Percentiles rank a stretch among this genome's conserved stretches.
Conservation (phyloP, 306 rosid species). For the Prunus salicina region DNA sequence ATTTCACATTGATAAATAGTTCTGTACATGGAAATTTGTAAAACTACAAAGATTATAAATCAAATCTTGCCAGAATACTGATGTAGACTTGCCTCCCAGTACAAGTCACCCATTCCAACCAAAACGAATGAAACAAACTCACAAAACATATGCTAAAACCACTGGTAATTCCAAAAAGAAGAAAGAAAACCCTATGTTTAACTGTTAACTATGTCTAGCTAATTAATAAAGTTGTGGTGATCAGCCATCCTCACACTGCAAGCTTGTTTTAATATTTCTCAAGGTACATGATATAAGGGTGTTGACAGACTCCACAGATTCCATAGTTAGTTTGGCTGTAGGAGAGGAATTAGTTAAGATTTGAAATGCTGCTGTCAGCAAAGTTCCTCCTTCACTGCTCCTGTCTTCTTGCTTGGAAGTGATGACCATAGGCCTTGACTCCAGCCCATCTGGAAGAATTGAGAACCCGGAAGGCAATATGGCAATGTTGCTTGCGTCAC, state of each 20-base stretch:
- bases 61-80: not conserved
- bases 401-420: constrained; percentile 67
- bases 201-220: constrained; percentile 26
- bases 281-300: constrained; percentile 75
- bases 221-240: constrained; percentile 15
- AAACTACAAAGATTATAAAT: constrained; percentile 2
- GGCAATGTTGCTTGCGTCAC: constrained; percentile 82
- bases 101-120: constrained; percentile 24
- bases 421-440: constrained; percentile 75
- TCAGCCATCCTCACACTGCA: constrained; percentile 88
- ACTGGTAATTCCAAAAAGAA: constrained; percentile 14
- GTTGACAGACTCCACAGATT: constrained; percentile 80
- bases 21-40: not conserved
- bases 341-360: constrained; percentile 74
- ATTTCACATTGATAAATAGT: constrained; percentile 3
- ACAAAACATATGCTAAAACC: constrained; percentile 28
- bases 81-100: constrained; percentile 15
- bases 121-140: constrained; percentile 39
- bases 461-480: constrained; percentile 91
- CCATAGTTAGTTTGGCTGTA: constrained; percentile 73
- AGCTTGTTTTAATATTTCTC: constrained; percentile 73
- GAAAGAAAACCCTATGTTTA: constrained; percentile 25
- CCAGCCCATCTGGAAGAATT: constrained; percentile 78
- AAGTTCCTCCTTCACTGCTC: constrained; percentile 73
- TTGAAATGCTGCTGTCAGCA: constrained; percentile 82